Evolutionary conservation across 768 basidiomycete genomes (phyloP).

Genomic region (Phlebiopsis gigantea): DNA sequence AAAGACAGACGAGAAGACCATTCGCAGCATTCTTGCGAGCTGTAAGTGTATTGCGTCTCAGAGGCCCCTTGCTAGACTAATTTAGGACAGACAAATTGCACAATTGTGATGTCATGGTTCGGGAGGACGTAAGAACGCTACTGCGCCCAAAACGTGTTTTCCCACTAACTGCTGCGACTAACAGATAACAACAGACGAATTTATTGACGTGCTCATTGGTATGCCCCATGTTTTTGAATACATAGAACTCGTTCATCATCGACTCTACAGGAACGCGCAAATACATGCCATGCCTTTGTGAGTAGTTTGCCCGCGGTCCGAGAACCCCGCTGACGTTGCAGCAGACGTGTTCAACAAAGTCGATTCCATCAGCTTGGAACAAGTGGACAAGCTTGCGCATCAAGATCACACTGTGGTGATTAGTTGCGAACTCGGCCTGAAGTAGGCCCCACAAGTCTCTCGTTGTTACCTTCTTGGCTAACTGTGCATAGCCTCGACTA

Average conservation of each 20-base stretch:
- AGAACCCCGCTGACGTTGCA: neutral
- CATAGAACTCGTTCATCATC: neutral
- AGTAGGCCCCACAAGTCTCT: conserved; percentile 41
- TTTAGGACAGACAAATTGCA: conserved; percentile 67
- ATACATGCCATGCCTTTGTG: conserved; percentile 91
- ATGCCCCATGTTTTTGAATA: neutral
- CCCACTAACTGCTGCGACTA: conserved; percentile 5
- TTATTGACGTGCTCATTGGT: conserved; percentile 98
- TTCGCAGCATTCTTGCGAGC: conserved; percentile 85
- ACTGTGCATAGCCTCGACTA: conserved; percentile 52
- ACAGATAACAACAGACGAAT: conserved; percentile 92
- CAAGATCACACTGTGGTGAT: conserved; percentile 89
- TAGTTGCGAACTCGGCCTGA: conserved; percentile 91
- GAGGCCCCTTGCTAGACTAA: neutral
- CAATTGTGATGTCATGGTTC: conserved; percentile 96
- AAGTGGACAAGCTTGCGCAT: conserved; percentile 76
- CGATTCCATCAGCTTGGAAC: conserved; percentile 80
- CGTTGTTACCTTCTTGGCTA: neutral
- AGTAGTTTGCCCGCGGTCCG: conserved; percentile 23
- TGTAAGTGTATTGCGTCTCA: conserved; percentile 41
- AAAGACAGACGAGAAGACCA: conserved; percentile 91
- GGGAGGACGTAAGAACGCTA: conserved; percentile 75
- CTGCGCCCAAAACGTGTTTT: conserved; percentile 2
- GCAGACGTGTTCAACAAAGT: conserved; percentile 96
- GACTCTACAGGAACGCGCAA: conserved; percentile 70